Conservation (phyloP, 768 basidiomycete genomes). For the Suillus cothurnatus region DNA sequence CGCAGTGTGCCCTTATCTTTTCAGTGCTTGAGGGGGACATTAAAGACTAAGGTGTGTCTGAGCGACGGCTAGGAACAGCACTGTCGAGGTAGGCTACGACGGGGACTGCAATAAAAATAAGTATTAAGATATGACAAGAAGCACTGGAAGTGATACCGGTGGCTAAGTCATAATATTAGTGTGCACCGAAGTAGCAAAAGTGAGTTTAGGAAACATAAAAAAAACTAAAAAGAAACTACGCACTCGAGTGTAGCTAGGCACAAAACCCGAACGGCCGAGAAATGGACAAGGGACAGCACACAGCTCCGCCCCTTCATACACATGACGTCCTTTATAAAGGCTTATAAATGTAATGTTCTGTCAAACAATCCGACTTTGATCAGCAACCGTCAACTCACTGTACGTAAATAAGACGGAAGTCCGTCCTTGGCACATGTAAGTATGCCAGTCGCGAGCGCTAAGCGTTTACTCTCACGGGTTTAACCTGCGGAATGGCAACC, state of each 20-base stretch:
- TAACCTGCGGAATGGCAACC: background rate
- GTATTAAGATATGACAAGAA: background rate
- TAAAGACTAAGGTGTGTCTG: background rate
- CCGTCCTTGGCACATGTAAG: background rate
- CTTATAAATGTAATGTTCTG: background rate
- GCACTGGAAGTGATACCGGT: background rate
- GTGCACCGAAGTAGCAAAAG: background rate
- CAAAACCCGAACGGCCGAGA: background rate
- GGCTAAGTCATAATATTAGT: background rate
- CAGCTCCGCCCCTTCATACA: background rate
- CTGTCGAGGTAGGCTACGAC: background rate
- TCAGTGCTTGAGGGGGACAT: constrained; percentile 21
- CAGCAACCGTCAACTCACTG: background rate
- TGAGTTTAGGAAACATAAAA: background rate
- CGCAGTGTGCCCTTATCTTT: background rate
- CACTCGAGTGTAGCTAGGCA: background rate
- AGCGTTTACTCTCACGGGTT: background rate
- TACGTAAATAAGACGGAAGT: background rate
- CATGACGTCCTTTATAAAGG: background rate
- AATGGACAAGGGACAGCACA: background rate
- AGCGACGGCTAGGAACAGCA: background rate
- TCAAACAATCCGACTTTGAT: background rate
- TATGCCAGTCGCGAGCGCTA: background rate
- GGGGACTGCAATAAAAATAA: background rate
- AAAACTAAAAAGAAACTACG: background rate